These are phyloP conservation scores for Flammula alnicola DNA, from an alignment of 1,284 basidiomycete genomes.

Conservation along the genomic window DNA sequence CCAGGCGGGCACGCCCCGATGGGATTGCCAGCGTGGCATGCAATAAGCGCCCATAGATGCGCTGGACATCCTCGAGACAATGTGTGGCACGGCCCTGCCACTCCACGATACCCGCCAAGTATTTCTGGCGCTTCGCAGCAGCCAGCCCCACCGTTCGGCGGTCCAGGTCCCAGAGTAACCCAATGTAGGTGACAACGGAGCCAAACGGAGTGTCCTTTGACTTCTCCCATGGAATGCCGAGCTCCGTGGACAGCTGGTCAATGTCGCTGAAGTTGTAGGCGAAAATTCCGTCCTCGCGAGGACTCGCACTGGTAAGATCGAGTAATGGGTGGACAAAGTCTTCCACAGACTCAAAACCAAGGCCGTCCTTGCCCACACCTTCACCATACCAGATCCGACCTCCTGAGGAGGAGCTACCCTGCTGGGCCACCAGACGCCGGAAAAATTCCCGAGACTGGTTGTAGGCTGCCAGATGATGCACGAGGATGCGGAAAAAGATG, in stretches of 20 bases:
- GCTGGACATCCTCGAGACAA: constrained; percentile 28
- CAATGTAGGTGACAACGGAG: constrained; percentile 28
- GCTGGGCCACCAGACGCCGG: constrained; percentile 21
- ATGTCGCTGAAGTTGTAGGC: constrained; percentile 34
- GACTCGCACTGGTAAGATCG: too few species aligned
- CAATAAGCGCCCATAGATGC: constrained; percentile 38
- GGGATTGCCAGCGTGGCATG: constrained; percentile 32
- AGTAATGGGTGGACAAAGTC: too few species aligned
- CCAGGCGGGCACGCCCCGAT: constrained; percentile 35
- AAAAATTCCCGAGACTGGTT: constrained; percentile 21
- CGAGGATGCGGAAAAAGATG: constrained; percentile 36
- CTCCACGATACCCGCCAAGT: constrained; percentile 21
- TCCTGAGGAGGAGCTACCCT: too few species aligned
- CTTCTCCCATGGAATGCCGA: constrained; percentile 38
- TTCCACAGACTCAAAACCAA: too few species aligned
- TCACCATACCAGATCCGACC: too few species aligned
- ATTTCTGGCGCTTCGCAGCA: constrained; percentile 32
- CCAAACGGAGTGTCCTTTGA: constrained; percentile 34
- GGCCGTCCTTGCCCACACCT: too few species aligned
- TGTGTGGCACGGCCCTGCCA: constrained; percentile 25
- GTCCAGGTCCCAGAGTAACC: constrained; percentile 37
- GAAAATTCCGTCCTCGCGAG: constrained; percentile 24
- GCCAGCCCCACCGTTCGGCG: constrained; percentile 24
- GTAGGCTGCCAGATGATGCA: constrained; percentile 22
- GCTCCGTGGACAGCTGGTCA: constrained; percentile 23